These are phyloP conservation scores for Ulota crispa DNA, from an alignment of 225 moss, liverwort and hornwort species.

Conservation along the genomic window DNA sequence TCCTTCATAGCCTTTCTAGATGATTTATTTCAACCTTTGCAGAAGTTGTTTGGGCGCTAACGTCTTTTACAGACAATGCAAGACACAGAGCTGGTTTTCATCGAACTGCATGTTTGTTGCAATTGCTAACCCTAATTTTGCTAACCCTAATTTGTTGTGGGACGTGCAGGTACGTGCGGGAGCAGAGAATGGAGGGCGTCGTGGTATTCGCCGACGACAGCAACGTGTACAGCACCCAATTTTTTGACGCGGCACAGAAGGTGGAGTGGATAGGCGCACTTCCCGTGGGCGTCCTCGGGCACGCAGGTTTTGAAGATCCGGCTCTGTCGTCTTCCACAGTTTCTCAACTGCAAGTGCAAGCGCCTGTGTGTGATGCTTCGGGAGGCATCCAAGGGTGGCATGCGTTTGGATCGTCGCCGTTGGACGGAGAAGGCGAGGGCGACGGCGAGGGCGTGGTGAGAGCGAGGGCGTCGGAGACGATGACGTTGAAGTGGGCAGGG, in stretches of 20 bases:
- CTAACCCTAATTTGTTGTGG: no score
- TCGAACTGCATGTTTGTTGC: neutral
- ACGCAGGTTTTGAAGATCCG: slow-evolving; percentile 49
- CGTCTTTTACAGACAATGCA: neutral
- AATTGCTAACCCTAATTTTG: no score
- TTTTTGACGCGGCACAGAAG: slow-evolving; percentile 78
- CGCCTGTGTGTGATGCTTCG: slow-evolving; percentile 63
- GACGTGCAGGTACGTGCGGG: slow-evolving; percentile 58
- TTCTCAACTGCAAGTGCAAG: slow-evolving; percentile 49
- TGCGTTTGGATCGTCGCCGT: slow-evolving; percentile 37
- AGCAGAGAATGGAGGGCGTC: slow-evolving; percentile 70
- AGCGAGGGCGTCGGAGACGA: neutral
- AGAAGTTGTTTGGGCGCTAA: neutral
- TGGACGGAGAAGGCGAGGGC: slow-evolving; percentile 16
- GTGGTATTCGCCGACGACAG: slow-evolving; percentile 89
- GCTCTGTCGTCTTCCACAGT: neutral
- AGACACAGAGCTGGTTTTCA: neutral
- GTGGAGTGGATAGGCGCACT: slow-evolving; percentile 78
- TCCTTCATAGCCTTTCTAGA: neutral
- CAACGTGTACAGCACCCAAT: slow-evolving; percentile 73
- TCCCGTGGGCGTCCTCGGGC: slow-evolving; percentile 76
- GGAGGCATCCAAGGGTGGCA: slow-evolving; percentile 77
- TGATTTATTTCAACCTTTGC: neutral
- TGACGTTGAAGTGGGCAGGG: slow-evolving; percentile 79
- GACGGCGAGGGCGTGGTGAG: neutral